phyloP scores from a whole-genome alignment of 176 grass and related monocot species.

The Ensete ventricosum region DNA sequence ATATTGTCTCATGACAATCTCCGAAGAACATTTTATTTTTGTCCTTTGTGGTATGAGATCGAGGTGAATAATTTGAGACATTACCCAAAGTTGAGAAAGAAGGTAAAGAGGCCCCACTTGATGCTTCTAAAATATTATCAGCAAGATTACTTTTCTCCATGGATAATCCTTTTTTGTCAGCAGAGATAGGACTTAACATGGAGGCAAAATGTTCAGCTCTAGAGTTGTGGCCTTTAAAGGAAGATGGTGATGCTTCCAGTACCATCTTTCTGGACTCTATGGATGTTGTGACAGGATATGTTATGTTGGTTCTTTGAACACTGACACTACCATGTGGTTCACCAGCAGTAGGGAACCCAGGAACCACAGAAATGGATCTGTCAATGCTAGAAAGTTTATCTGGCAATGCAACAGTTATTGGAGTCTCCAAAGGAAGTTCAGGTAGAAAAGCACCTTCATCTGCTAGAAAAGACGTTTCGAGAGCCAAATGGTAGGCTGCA shows the following conservation, averaged over 20 bases:
- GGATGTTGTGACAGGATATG: conserved; percentile 17
- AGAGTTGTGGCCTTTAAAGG: conserved; percentile 22
- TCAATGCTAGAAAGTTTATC: conserved; percentile 54
- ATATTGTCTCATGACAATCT: conserved; percentile 38
- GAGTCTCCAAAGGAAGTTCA: conserved; percentile 63
- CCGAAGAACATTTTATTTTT: conserved; percentile 39
- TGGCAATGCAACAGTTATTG: conserved; percentile 66
- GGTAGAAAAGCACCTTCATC: conserved; percentile 79
- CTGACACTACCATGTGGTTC: conserved; percentile 19
- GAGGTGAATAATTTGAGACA: conserved; percentile 21
- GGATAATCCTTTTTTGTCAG: conserved; percentile 22
- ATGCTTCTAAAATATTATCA: conserved; percentile 19
- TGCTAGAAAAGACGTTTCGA: conserved; percentile 98
- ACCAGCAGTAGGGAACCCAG: conserved; percentile 38
- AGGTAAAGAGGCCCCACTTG: conserved; percentile 23
- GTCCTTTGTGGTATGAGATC: conserved; percentile 27
- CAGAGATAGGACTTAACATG: conserved; percentile 12
- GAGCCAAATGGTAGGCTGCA: conserved; percentile 84
- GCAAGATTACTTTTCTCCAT: conserved; percentile 19
- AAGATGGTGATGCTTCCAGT: conserved; percentile 16
- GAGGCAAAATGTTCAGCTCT: conserved; percentile 13
- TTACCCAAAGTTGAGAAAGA: conserved; percentile 14
- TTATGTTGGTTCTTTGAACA: conserved; percentile 22
- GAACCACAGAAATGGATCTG: conserved; percentile 57
- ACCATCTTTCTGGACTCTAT: conserved; percentile 12